phyloP scores from a whole-genome alignment of 805 yeast species.

The Lipomyces oligophaga region DNA sequence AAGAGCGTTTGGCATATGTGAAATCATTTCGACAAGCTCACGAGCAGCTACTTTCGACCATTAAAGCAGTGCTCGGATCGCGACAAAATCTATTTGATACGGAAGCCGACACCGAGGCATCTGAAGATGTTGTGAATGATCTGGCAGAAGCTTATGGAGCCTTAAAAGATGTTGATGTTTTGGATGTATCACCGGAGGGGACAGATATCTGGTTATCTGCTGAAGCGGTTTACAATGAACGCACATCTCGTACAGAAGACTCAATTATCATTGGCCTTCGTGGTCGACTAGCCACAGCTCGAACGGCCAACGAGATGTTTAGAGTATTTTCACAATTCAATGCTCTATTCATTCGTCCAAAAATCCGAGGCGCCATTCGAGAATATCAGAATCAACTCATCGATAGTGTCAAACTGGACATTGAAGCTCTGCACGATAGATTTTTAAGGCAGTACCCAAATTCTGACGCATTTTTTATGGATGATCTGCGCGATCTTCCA shows the following conservation, averaged over 20 bases:
- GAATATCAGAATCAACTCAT: slow-evolving; percentile 56
- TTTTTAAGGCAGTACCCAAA: slow-evolving; percentile 38
- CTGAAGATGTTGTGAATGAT: slow-evolving; percentile 35
- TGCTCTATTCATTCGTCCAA: slow-evolving; percentile 50
- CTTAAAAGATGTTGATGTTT: slow-evolving; percentile 39
- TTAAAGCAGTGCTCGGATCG: slow-evolving; percentile 32
- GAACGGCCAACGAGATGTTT: slow-evolving; percentile 50
- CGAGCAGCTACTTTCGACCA: slow-evolving; percentile 44
- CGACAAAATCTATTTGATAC: not conserved
- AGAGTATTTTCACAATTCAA: slow-evolving; percentile 48
- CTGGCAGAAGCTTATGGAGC: slow-evolving; percentile 44
- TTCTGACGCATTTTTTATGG: slow-evolving; percentile 37
- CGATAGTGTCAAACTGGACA: slow-evolving; percentile 47
- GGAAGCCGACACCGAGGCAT: slow-evolving; percentile 3
- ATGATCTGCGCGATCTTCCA: slow-evolving; percentile 48
- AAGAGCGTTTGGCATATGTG: slow-evolving; percentile 46
- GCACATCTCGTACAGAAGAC: slow-evolving; percentile 47
- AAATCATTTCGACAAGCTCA: slow-evolving; percentile 52
- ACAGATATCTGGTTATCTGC: slow-evolving; percentile 43
- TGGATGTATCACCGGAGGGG: slow-evolving; percentile 41
- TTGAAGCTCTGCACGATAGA: slow-evolving; percentile 43
- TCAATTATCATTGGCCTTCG: slow-evolving; percentile 44
- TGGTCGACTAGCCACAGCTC: slow-evolving; percentile 40
- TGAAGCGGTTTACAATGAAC: slow-evolving; percentile 43
- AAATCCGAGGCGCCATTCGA: slow-evolving; percentile 54